Evolutionary conservation across 2,329 filamentous ascomycete genomes (phyloP), one percentile per base, ranked within the genome.

Genomic region (Cytospora mali): DNA sequence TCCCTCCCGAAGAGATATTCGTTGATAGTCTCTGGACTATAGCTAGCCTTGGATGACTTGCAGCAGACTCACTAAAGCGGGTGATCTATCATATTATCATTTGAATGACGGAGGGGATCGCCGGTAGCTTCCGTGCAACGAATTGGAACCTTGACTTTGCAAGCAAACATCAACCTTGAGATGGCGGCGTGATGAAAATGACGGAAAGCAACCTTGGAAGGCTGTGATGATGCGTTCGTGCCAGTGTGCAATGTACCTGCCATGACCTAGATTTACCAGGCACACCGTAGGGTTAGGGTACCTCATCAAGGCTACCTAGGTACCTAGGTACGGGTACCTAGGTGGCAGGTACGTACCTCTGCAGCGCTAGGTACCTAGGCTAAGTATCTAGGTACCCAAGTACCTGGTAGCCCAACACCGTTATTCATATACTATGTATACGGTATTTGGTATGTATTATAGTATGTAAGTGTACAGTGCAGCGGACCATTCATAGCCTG

Each of bases 11-110:
- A 39, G 48, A 39, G 42, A 54, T n/a, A 35, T 7, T 23, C 28
- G n/a, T n/a, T 48, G 46, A 27, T 39, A 49, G 46, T 51, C 14
- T 27, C 5, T n/a, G 10, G 33, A 39, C 9, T 23, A 29, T 35
- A 21, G 53, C 13, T 21, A 48, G 18, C 11, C 35, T 31, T 27
- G 23, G 29, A 18, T 10, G 50, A 31, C 25, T 49, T 49, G 58
- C 58, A 60, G 51, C n/a, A 49, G 21, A 21, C 27, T 54, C 35
- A 48, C 58, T 60, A 54, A 54, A 27, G 58, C 50, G 54, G 50
- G 58, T 28, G 58, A 60, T 60, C 23, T 53, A 60, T 60, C 58
- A 60, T 35, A 33, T 35, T 42, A 28, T 46, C 33, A 14, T 13
- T 28, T 54, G 27, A 18, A 35, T 33, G n/a, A 9, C 5, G 4